A percentile compares a stretch with the other conserved stretches of the same genome.
Conservation (phyloP, 1,284 basidiomycete genomes). For the Pyrrhoderma noxium region DNA sequence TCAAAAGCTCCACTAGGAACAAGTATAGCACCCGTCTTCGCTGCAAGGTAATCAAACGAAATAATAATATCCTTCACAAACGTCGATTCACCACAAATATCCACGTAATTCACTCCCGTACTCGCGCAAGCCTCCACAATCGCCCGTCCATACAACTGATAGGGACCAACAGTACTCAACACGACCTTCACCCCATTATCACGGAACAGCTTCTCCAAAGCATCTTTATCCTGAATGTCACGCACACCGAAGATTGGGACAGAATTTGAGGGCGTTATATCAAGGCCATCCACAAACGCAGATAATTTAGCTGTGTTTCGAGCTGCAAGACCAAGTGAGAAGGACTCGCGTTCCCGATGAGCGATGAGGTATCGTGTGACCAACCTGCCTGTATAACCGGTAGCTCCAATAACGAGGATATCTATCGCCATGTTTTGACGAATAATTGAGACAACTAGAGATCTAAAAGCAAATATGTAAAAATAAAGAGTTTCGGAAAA, state of each 20-base stretch:
- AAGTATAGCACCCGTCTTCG: conserved; percentile 59
- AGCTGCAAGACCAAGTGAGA: conserved; percentile 54
- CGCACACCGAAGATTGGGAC: conserved; percentile 44
- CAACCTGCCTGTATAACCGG: conserved; percentile 59
- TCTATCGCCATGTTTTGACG: conserved; percentile 27
- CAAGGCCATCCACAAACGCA: conserved; percentile 31
- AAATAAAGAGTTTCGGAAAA: too few species aligned
- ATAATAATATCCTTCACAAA: conserved; percentile 48
- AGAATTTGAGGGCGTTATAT: conserved; percentile 31
- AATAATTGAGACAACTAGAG: too few species aligned
- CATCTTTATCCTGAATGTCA: conserved; percentile 40
- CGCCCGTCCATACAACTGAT: conserved; percentile 52
- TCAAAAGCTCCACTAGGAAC: conserved; percentile 69
- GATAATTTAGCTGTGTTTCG: conserved; percentile 51
- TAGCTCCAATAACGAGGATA: conserved; percentile 59
- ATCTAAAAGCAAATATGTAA: too few species aligned
- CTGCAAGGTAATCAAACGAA: conserved; percentile 56
- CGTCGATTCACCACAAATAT: conserved; percentile 50
- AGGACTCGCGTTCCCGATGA: conserved; percentile 53
- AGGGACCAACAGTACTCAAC: conserved; percentile 64
- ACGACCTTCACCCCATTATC: conserved; percentile 43
- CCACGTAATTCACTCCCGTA: conserved; percentile 55
- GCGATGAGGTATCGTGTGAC: conserved; percentile 51
- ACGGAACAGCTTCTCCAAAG: conserved; percentile 48
- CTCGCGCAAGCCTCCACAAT: conserved; percentile 54